phyloP scores from a whole-genome alignment of 192 early-diverging fungal species.

The Kickxella alabastrina region DNA sequence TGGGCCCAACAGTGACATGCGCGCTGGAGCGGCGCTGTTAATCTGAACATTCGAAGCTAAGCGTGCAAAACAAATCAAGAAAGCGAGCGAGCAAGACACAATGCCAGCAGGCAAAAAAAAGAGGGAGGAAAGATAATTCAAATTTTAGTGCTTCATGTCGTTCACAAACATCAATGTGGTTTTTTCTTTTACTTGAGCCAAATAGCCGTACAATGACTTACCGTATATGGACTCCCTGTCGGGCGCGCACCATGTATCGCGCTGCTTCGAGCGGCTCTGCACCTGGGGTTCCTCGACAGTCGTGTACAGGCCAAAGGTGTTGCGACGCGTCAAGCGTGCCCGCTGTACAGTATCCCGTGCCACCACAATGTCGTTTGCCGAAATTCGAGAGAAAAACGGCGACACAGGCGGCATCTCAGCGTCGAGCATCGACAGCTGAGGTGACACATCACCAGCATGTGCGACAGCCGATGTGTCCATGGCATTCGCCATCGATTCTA shows the following conservation, averaged over 20 bases:
- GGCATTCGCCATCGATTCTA: background rate
- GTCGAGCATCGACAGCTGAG: slow-evolving; percentile 11
- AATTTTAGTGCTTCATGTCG: no score
- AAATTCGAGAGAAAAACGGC: slow-evolving; percentile 19
- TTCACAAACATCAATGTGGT: no score
- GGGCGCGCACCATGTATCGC: slow-evolving; percentile 4
- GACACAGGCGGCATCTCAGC: slow-evolving; percentile 35
- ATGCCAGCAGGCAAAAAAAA: no score
- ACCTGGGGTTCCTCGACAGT: background rate
- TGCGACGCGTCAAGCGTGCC: slow-evolving; percentile 9
- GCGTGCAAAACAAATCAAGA: no score
- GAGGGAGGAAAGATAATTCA: no score
- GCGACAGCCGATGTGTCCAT: background rate
- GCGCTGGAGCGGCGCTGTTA: no score
- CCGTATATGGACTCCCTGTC: background rate
- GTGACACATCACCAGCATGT: no score
- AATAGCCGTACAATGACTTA: no score
- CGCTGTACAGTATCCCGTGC: slow-evolving; percentile 12
- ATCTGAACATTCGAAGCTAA: no score
- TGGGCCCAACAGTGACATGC: slow-evolving; percentile 22
- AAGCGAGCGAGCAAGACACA: no score
- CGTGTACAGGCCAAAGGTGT: slow-evolving; percentile 4
- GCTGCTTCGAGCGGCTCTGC: slow-evolving; percentile 6
- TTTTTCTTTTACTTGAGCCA: no score
- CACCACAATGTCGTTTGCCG: slow-evolving; percentile 5